Conservation (phyloP, 441 rosid genomes). For the Isatis lusitanica region DNA sequence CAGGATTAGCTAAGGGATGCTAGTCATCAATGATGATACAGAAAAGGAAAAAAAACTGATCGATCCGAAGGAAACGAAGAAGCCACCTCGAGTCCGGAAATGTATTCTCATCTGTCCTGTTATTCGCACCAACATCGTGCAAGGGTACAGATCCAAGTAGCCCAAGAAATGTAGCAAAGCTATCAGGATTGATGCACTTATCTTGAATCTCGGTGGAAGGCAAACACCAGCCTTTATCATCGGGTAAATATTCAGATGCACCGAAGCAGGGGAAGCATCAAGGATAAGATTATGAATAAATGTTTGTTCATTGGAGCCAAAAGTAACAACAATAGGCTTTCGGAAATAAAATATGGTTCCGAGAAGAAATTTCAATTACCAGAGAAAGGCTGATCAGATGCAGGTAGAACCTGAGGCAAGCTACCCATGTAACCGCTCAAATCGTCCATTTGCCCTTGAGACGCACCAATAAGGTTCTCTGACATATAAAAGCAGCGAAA, state of each 20-base stretch:
- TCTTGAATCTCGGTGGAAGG: slow-evolving; percentile 58
- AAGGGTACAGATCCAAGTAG: slow-evolving; percentile 88
- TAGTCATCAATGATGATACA: slow-evolving; percentile 18
- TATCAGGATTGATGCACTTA: slow-evolving; percentile 74
- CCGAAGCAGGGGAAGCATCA: slow-evolving; percentile 35
- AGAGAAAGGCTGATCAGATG: slow-evolving; percentile 50
- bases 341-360: background rate
- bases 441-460: slow-evolving; percentile 41
- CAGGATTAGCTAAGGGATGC: background rate
- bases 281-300: background rate
- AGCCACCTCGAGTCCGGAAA: slow-evolving; percentile 69
- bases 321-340: background rate
- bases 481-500: slow-evolving; percentile 76
- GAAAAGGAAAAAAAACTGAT: slow-evolving; percentile 10
- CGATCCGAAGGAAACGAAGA: slow-evolving; percentile 25
- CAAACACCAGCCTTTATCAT: slow-evolving; percentile 57
- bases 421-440: slow-evolving; percentile 38
- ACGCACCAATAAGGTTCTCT: slow-evolving; percentile 56
- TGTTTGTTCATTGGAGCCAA: slow-evolving; percentile 22
- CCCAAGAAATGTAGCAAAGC: slow-evolving; percentile 78
- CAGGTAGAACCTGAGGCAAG: slow-evolving; percentile 72
- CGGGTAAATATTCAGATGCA: slow-evolving; percentile 50
- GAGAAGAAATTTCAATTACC: slow-evolving; percentile 49
- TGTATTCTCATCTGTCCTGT: slow-evolving; percentile 57
- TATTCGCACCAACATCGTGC: slow-evolving; percentile 60